phyloP scores from a whole-genome alignment of 495 filamentous ascomycete species.

The Podospora didyma region DNA sequence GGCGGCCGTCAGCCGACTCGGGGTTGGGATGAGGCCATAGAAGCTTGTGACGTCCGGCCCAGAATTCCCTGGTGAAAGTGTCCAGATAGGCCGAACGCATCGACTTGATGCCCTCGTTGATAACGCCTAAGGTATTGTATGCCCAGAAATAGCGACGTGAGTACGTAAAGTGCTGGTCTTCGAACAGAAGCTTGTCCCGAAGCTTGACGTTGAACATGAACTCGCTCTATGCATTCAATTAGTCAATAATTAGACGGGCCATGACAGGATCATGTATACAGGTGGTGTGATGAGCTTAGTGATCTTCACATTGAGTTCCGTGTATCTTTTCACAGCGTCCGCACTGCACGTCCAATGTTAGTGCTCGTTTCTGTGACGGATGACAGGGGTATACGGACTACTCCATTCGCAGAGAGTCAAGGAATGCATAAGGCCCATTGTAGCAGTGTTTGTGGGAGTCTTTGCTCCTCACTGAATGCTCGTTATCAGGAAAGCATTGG shows the following conservation, averaged over 20 bases:
- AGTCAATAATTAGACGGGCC: not conserved
- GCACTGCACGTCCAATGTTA: constrained; percentile 9
- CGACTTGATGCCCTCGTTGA: constrained; percentile 52
- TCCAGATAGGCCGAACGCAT: constrained; percentile 45
- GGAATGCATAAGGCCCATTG: constrained; percentile 51
- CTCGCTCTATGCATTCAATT: constrained; percentile 22
- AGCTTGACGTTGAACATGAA: constrained; percentile 51
- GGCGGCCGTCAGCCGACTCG: constrained; percentile 6
- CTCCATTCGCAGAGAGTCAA: constrained; percentile 45
- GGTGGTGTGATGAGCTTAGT: constrained; percentile 48
- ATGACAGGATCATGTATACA: constrained; percentile 12
- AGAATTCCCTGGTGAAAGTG: constrained; percentile 49
- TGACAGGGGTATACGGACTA: constrained; percentile 15
- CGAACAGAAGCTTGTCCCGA: constrained; percentile 53
- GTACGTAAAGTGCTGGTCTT: constrained; percentile 52
- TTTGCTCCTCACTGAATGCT: constrained; percentile 42
- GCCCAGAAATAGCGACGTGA: constrained; percentile 56
- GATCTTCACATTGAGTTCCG: constrained; percentile 41
- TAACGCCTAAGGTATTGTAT: constrained; percentile 50
- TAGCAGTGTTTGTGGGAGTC: constrained; percentile 43
- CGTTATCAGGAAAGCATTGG: constrained; percentile 50
- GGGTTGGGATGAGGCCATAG: constrained; percentile 31
- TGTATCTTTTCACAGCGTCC: constrained; percentile 48
- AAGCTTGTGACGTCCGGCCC: constrained; percentile 42
- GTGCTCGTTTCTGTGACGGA: too few species aligned